Evolutionary conservation across 306 rosid genomes (phyloP).

Genomic region (Prunus salicina): DNA sequence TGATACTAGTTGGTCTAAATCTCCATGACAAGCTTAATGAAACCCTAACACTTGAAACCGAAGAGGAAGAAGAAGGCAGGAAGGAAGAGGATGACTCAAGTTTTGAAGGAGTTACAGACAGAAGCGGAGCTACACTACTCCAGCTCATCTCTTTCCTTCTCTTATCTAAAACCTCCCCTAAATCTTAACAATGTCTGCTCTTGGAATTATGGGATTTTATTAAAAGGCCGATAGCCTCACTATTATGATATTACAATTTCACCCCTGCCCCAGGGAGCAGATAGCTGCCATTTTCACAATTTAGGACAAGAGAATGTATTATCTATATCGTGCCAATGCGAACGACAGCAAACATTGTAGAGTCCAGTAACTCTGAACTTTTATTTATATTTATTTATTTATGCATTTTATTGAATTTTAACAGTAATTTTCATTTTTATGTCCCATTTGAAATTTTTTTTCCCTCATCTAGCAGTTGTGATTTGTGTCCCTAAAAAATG

Average conservation of each 20-base stretch:
- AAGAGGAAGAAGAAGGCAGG: slow-evolving; percentile 13
- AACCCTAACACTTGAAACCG: neutral
- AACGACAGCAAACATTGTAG: no score
- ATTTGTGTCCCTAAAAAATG: no score
- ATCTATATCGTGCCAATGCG: no score
- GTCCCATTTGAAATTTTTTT: no score
- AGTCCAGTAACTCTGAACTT: no score
- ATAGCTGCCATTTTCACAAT: no score
- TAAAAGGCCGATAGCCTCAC: neutral
- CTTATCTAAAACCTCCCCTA: slow-evolving; percentile 19
- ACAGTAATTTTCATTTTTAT: no score
- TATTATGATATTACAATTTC: neutral
- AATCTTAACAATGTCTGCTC: neutral
- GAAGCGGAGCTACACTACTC: slow-evolving; percentile 20
- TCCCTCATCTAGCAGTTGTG: no score
- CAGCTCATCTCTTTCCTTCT: slow-evolving; percentile 28
- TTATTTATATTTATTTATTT: no score
- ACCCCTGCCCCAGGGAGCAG: neutral
- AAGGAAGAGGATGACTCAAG: neutral
- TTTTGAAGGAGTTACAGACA: slow-evolving; percentile 16
- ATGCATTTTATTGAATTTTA: no score
- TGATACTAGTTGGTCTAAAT: slow-evolving; percentile 1
- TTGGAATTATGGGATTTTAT: neutral
- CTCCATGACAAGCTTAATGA: slow-evolving; percentile 18
- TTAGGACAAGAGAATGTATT: no score